Conservation (phyloP, 805 yeast genomes). For the Hanseniaspora lachancei region DNA sequence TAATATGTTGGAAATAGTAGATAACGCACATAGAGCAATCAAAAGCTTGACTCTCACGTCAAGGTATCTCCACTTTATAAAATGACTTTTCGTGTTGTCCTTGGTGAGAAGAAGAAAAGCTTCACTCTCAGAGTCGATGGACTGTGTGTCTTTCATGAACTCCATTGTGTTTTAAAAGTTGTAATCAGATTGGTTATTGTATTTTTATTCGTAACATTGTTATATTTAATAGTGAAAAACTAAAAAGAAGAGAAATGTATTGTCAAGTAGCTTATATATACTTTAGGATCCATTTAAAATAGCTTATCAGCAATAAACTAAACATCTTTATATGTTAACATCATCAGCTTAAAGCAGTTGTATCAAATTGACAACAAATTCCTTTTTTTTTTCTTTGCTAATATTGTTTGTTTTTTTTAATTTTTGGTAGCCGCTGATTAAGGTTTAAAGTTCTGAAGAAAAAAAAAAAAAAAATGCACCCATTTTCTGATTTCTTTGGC, state of each 20-base stretch:
- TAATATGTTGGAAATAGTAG: neutral
- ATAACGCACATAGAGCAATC: neutral
- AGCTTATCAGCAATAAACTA: no score
- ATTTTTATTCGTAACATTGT: neutral
- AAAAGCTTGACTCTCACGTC: constrained; percentile 2
- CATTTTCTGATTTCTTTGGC: no score
- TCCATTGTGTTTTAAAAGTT: neutral
- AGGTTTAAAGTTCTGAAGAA: no score
- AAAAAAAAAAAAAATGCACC: no score
- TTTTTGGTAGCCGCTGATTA: no score
- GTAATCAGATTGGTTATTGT: neutral
- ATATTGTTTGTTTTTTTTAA: no score
- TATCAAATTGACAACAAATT: neutral
- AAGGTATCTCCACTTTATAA: neutral
- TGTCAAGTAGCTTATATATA: no score
- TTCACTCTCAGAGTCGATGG: neutral
- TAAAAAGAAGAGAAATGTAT: no score
- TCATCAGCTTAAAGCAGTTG: neutral
- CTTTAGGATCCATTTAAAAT: no score
- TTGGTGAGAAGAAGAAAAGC: neutral
- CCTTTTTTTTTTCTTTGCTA: no score
- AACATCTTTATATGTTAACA: neutral
- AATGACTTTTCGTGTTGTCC: neutral
- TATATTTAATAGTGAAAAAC: neutral
- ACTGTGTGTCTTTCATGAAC: neutral